Percentiles rank a stretch among this genome's conserved stretches.
These are phyloP conservation scores for Spiraea crenata DNA, from an alignment of 331 rosid species.

Conservation along the genomic window DNA sequence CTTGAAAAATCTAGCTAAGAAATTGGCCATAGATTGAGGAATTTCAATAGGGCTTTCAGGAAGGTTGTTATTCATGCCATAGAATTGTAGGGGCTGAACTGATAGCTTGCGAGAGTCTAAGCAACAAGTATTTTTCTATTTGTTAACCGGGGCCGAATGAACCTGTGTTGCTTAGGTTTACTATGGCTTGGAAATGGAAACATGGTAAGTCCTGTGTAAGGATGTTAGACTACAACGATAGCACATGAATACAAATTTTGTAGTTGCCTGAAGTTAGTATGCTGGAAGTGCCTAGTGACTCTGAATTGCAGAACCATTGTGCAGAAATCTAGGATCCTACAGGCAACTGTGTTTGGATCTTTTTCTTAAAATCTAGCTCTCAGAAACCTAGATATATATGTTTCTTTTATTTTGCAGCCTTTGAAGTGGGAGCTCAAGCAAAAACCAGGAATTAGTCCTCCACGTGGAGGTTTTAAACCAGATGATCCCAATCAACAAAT, in stretches of 20 bases:
- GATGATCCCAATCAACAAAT: constrained; percentile 99
- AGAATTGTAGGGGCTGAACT: background rate
- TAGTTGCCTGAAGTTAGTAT: background rate
- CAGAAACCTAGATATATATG: background rate
- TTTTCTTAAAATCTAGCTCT: background rate
- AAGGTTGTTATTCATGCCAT: background rate
- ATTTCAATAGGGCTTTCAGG: background rate
- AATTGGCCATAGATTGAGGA: background rate
- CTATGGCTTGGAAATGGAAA: constrained; percentile 1
- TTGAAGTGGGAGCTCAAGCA: constrained; percentile 98
- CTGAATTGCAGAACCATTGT: background rate
- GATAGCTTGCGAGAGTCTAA: constrained; percentile 8
- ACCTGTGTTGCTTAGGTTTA: constrained; percentile 7
- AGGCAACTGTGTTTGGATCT: background rate
- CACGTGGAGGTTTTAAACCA: constrained; percentile 89
- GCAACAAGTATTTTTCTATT: background rate
- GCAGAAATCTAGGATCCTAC: background rate
- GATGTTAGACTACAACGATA: background rate
- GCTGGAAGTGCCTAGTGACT: background rate
- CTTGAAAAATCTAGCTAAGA: too few species aligned
- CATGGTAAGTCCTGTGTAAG: background rate
- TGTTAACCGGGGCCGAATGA: background rate
- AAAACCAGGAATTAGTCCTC: constrained; percentile 98
- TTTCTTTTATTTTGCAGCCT: constrained; percentile 53
- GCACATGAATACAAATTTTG: background rate